Evolutionary conservation across 257 asterid genomes (phyloP), one percentile per base, ranked within the genome.

Genomic region (Thymus quinquecostatus): DNA sequence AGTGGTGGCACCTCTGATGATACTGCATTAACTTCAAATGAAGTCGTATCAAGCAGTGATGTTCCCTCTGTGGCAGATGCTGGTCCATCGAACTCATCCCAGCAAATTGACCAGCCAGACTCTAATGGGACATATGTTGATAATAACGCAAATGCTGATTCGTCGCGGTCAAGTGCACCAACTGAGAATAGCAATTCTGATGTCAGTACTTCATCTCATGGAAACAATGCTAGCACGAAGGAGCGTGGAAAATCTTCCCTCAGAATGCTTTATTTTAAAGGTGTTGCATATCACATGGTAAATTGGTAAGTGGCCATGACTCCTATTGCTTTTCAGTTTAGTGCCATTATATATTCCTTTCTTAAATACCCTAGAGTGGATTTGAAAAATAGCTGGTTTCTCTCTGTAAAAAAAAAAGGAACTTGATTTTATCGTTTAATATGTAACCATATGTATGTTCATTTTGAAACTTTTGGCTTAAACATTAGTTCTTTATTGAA

Each of bases 281-380:
- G 95, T 53, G 82, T 86, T 68, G 96, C 88, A 57, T 94, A 94
- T 91, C 99, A 91, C 87, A 94, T 94, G 98, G 99, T 94, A 73
- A 94, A 94, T 87, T 91, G 99, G 99, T 94, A 64, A 78, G 91
- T 66, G n/a, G 43, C 77, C 74, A 71, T 67, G 66, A 71, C n/a
- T 72, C 48, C 50, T 51, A 62, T 43, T 45, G 54, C 69, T 57
- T 71, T 68, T 54, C 30, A 8, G 57, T 45, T 64, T 57, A 60
- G 5, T 66, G 61, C 57, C 36, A 41, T 61, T 64, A 63, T 64
- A 27, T 72, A 12, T 65, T 33, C 55, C 65, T 76, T 54, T 62
- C 59, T 57, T n/a, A 40, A 48, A 40, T 43, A 45, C 41, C 27
- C n/a, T 12, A 55, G 10, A 45, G 38, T 55, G 38, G 71, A 63